phyloP scores from a whole-genome alignment of 2,329 filamentous ascomycete genomes.

The Trichoderma lentiforme region DNA sequence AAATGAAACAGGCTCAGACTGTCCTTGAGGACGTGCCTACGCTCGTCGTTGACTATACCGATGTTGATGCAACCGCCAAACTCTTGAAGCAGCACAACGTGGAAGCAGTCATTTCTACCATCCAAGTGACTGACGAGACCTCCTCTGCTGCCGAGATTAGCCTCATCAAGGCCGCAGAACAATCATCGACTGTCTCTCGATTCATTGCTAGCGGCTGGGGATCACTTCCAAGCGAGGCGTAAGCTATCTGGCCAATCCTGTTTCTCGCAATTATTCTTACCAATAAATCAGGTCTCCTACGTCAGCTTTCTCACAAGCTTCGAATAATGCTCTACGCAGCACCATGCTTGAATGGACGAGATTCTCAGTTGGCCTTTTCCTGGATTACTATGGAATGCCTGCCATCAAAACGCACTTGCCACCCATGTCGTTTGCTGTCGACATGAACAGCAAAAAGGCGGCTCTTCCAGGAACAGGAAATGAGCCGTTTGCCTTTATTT shows the following conservation, averaged over 20 bases:
- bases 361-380: conserved; percentile 40
- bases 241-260: not conserved
- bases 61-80: conserved; percentile 25
- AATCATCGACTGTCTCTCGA: conserved; percentile 35
- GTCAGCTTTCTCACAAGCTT: not conserved
- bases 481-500: conserved; percentile 42
- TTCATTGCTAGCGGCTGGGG: conserved; percentile 43
- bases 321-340: not conserved
- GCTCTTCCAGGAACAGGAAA: conserved; percentile 49
- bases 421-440: conserved; percentile 40
- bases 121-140: conserved; percentile 31
- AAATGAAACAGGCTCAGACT: not conserved
- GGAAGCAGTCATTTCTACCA: conserved; percentile 43
- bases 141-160: conserved; percentile 36
- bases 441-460: conserved; percentile 42
- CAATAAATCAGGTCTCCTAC: not conserved
- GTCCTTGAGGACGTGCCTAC: not conserved
- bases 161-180: conserved; percentile 43
- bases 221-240: conserved; percentile 6
- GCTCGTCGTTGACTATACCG: conserved; percentile 27
- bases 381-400: conserved; percentile 43
- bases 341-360: conserved; percentile 36
- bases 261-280: not conserved
- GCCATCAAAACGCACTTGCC: conserved; percentile 36
- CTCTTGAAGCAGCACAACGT: conserved; percentile 35